Evolutionary conservation across 2,329 filamentous ascomycete species (phyloP).

Genomic region (Arthrobotrys entomopaga): DNA sequence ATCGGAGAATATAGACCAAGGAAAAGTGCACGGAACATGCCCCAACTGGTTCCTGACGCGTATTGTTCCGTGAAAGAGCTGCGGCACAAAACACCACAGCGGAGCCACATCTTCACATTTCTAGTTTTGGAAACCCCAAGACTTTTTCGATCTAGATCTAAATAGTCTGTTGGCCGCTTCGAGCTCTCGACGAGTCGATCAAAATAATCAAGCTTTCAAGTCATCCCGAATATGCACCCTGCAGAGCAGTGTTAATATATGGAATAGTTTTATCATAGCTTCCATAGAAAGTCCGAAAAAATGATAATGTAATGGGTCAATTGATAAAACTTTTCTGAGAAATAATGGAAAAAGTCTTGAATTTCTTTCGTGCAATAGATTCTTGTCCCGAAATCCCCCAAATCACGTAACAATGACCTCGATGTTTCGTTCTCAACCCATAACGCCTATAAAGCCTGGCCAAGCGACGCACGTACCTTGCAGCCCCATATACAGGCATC

Average conservation of each 20-base stretch:
- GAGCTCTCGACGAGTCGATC: background rate
- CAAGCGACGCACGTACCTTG: background rate
- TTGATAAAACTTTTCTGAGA: too few relatives aligned
- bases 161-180: background rate
- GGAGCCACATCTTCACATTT: background rate
- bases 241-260: background rate
- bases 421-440: background rate
- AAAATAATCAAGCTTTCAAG: background rate
- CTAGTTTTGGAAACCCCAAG: background rate
- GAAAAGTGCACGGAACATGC: background rate
- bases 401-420: background rate
- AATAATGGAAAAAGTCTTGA: too few relatives aligned
- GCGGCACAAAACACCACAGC: background rate
- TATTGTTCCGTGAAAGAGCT: constrained; percentile 3
- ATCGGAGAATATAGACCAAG: constrained; percentile 6
- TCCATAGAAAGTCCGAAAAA: background rate
- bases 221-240: background rate
- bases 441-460: background rate
- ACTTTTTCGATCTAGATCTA: background rate
- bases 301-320: too few relatives aligned
- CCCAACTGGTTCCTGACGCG: background rate
- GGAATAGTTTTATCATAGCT: background rate
- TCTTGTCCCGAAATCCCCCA: background rate
- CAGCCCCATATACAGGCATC: too few relatives aligned
- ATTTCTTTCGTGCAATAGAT: background rate